Evolutionary conservation across 176 grass and related monocot genomes (phyloP), one percentile per base, ranked within the genome.

Genomic region (Rhynchospora breviuscula): DNA sequence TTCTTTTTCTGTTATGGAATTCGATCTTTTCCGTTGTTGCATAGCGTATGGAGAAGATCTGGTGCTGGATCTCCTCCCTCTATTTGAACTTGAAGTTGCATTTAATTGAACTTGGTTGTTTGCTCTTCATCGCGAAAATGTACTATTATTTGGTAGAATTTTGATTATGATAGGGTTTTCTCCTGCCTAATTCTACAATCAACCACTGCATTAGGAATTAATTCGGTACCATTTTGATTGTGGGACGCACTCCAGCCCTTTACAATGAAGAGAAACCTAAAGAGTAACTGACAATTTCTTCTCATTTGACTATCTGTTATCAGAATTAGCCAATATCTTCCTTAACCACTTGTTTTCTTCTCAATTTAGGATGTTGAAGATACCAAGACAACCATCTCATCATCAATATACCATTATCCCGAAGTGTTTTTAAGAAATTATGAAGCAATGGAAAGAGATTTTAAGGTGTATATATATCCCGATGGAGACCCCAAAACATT

Each of bases 401-500:
- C 49, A 40, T 54, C 76, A 45, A 65, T 81, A 6, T 81, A 86
- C 85, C 85, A 80, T 59, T 78, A 80, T n/a, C 67, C 79, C 13
- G n/a, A 58, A 21, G 46, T 63, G 45, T 87, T 87, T 57, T 44
- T 23, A 15, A 15, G 15, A 56, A 44, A 75, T 49, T 73, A 88
- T 48, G 15, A 56, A 58, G 73, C 82, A 9, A 88, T 84, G 86
- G 52, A 80, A 63, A 79, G 23, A 17, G 76, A 83, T n/a, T 88
- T 84, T 31, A 88, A 71, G 72, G 81, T 88, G 25, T 88, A 67
- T 29, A 80, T 84, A 77, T 88, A 88, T 69, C 81, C 96, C 43
- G 96, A 99, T 31, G 96, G 96, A 74, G 93, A 99, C 69, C 91
- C 93, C 65, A 88, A 92, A 79, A 99, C 96, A 40, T 99, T 89